A percentile compares a stretch with the other conserved stretches of the same genome.
Conservation (phyloP, 257 asterid species). For the Solanum chmielewskii region DNA sequence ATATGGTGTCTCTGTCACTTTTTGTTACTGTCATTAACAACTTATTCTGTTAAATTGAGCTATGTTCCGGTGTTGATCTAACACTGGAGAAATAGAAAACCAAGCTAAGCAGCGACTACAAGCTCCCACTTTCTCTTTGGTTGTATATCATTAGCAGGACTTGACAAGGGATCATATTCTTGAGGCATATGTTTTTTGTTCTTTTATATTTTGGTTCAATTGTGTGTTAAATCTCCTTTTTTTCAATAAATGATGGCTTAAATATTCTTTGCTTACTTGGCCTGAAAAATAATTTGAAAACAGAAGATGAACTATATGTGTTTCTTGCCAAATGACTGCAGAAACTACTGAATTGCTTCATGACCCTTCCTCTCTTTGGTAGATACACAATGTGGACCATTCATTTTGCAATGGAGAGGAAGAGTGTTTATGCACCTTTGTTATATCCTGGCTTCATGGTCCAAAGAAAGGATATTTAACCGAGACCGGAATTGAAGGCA, state of each 20-base stretch:
- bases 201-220: not conserved
- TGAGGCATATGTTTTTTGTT: not conserved
- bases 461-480: constrained; percentile 30
- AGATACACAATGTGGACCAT: constrained; percentile 39
- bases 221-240: not conserved
- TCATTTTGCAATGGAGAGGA: constrained; percentile 29
- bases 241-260: not conserved
- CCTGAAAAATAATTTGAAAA: not conserved
- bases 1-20: not conserved
- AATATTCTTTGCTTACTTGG: not conserved
- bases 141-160: not conserved
- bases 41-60: not conserved
- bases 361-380: not conserved
- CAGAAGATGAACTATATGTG: not conserved
- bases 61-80: not conserved
- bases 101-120: not conserved
- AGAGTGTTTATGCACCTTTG: constrained; percentile 45
- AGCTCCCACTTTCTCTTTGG: not conserved
- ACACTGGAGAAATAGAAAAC: not conserved
- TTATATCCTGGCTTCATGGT: constrained; percentile 44
- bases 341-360: not conserved
- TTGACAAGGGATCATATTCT: not conserved
- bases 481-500: constrained; percentile 10
- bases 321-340: not conserved
- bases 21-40: not conserved